Evolutionary conservation across 208 protist genomes (phyloP).

Genomic region (Trichomonas gallinae): DNA sequence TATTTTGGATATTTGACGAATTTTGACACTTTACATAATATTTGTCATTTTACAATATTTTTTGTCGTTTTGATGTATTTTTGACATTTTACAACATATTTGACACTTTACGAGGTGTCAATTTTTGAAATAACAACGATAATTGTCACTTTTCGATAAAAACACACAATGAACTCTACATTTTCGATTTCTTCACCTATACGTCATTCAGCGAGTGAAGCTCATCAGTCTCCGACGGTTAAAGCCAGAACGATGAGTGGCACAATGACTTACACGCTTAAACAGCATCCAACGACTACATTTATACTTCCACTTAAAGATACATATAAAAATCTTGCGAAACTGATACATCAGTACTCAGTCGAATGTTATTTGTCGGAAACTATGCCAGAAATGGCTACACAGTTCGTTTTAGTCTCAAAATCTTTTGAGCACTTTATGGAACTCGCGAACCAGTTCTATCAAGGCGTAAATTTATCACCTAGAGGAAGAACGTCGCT

Average conservation of each 20-base stretch:
- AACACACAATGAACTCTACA: not conserved
- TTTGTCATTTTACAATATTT: no score
- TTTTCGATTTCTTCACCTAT: not conserved
- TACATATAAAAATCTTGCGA: not conserved
- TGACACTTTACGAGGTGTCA: no score
- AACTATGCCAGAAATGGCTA: not conserved
- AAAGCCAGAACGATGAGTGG: not conserved
- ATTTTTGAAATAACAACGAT: no score
- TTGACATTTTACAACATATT: no score
- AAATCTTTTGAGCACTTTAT: not conserved
- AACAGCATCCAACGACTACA: not conserved
- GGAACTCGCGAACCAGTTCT: not conserved
- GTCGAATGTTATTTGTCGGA: not conserved
- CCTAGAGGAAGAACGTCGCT: not conserved
- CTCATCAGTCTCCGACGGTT: not conserved
- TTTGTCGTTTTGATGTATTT: no score
- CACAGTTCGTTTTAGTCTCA: not conserved
- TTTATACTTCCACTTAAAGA: not conserved
- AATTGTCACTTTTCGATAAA: not conserved
- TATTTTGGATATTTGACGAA: no score
- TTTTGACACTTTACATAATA: no score
- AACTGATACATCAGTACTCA: not conserved
- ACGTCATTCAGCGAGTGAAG: not conserved
- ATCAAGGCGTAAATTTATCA: not conserved
- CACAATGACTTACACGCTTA: not conserved